These are phyloP conservation scores for Apophysomyces trapeziformis DNA, from an alignment of 371 early-diverging fungal species.

Conservation along the genomic window DNA sequence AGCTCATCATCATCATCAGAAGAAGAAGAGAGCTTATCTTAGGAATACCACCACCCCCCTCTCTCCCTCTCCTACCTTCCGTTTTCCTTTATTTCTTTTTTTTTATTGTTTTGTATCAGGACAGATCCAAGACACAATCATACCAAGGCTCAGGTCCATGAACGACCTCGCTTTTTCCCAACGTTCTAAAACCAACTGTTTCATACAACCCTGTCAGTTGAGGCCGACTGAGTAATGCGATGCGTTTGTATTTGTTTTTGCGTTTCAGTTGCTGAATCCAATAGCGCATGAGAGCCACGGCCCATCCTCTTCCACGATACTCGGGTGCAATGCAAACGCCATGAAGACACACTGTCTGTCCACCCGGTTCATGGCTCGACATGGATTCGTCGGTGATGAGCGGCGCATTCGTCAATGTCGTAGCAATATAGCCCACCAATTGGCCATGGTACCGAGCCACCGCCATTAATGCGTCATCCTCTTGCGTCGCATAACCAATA, in stretches of 20 bases:
- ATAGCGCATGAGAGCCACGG: conserved; percentile 46
- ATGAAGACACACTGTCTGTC: conserved; percentile 69
- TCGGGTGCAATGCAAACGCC: conserved; percentile 66
- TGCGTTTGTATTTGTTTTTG: conserved; percentile 44
- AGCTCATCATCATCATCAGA: not conserved
- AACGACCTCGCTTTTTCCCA: conserved; percentile 62
- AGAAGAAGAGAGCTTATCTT: conserved; percentile 3
- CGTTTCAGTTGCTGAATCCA: conserved; percentile 50
- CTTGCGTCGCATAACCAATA: conserved; percentile 42
- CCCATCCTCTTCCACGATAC: conserved; percentile 63
- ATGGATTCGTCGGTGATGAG: conserved; percentile 71
- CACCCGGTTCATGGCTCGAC: conserved; percentile 62
- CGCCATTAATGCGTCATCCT: conserved; percentile 59
- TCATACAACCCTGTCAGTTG: conserved; percentile 61
- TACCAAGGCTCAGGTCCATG: conserved; percentile 74
- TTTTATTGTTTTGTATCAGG: too few relatives aligned
- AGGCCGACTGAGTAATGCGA: conserved; percentile 64
- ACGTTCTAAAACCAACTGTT: conserved; percentile 60
- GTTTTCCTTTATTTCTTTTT: too few relatives aligned
- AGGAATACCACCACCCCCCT: too few relatives aligned
- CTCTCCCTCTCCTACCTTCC: too few relatives aligned
- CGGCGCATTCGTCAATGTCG: conserved; percentile 49
- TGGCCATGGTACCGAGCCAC: conserved; percentile 41
- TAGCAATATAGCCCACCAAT: conserved; percentile 65
- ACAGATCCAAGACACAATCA: conserved; percentile 43